phyloP scores from a whole-genome alignment of 2,329 filamentous ascomycete species.

The Paecilomyces fulvus region DNA sequence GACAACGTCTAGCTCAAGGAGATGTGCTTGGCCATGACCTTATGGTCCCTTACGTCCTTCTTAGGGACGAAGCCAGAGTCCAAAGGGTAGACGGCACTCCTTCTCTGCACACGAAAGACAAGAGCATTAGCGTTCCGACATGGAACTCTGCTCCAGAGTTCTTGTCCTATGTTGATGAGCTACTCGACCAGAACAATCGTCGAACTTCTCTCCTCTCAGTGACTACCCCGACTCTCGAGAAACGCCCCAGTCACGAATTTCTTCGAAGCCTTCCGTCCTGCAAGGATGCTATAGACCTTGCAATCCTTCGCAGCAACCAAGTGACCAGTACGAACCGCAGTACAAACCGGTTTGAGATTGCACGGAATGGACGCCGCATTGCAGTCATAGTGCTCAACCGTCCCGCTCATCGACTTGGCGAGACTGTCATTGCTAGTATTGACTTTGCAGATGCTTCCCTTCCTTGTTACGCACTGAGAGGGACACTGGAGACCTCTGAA shows the following conservation, averaged over 20 bases:
- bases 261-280: constrained; percentile 50
- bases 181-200: constrained; percentile 51
- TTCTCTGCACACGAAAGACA: constrained; percentile 31
- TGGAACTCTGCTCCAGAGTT: constrained; percentile 55
- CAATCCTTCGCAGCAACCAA: constrained; percentile 75
- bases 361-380: constrained; percentile 82
- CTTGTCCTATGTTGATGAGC: constrained; percentile 65
- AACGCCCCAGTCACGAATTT: constrained; percentile 43
- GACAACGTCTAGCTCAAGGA: constrained; percentile 49
- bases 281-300: constrained; percentile 82
- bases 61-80: constrained; percentile 71
- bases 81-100: constrained; percentile 39
- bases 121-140: constrained; percentile 34
- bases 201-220: constrained; percentile 51
- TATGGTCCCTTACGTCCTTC: constrained; percentile 84
- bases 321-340: constrained; percentile 62
- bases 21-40: constrained; percentile 88
- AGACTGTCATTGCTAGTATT: constrained; percentile 73
- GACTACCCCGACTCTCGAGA: constrained; percentile 61
- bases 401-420: constrained; percentile 80
- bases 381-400: constrained; percentile 83
- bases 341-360: constrained; percentile 91
- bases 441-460: constrained; percentile 73
- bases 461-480: constrained; percentile 76
- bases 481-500: constrained; percentile 79